These are phyloP conservation scores for Colletotrichum sp. DNA, from an alignment of 2,329 filamentous ascomycete genomes.

Conservation along the genomic window DNA sequence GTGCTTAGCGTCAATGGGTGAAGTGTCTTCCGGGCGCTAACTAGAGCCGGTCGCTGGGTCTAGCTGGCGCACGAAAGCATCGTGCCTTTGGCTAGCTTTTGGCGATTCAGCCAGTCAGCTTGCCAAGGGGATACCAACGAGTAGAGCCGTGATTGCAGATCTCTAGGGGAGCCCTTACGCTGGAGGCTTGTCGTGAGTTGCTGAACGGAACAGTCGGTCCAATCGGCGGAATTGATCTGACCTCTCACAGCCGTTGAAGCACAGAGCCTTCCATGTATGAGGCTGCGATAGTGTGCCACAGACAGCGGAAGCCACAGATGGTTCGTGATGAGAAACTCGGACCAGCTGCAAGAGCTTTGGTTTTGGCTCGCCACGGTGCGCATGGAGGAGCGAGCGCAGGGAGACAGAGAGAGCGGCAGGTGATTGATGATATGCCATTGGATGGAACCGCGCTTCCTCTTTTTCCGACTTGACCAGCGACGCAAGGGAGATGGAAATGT, in stretches of 20 bases:
- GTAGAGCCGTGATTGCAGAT: neutral
- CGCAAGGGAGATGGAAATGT: neutral
- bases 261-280: neutral
- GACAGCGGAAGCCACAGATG: neutral
- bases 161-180: neutral
- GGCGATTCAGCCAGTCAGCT: neutral
- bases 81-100: neutral
- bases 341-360: neutral
- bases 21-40: neutral
- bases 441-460: neutral
- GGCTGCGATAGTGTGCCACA: neutral
- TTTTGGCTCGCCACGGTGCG: neutral
- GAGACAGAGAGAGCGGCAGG: neutral
- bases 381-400: neutral
- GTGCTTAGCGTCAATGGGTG: neutral
- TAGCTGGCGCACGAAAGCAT: neutral
- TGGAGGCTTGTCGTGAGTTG: neutral
- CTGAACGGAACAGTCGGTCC: neutral
- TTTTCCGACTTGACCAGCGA: neutral
- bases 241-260: neutral
- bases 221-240: neutral
- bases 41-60: neutral
- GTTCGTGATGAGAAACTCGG: neutral
- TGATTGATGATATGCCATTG: neutral
- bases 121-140: neutral